These are phyloP conservation scores for Penicillium sp. DNA, from an alignment of 2,329 filamentous ascomycete species.

Conservation along the genomic window DNA sequence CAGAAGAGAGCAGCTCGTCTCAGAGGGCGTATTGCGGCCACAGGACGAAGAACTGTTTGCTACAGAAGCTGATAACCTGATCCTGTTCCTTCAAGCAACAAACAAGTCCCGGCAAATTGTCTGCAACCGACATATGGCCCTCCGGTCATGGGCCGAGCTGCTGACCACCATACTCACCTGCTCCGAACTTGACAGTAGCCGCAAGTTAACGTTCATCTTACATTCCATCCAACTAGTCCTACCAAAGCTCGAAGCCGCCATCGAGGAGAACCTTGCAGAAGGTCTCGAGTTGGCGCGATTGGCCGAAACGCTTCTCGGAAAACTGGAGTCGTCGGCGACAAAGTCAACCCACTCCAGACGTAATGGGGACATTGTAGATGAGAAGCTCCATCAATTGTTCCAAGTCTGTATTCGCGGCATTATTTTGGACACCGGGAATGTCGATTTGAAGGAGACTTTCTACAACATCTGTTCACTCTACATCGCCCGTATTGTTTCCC, in stretches of 20 bases:
- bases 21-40: conserved; percentile 50
- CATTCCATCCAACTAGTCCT: conserved; percentile 86
- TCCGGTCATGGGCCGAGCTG: conserved; percentile 84
- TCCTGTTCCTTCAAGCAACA: conserved; percentile 44
- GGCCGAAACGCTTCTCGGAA: conserved; percentile 66
- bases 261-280: conserved; percentile 70
- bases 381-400: conserved; percentile 90
- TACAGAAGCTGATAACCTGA: conserved; percentile 44
- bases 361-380: conserved; percentile 75
- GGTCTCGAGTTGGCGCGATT: conserved; percentile 78
- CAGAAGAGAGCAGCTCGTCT: conserved; percentile 45
- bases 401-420: conserved; percentile 82
- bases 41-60: conserved; percentile 49
- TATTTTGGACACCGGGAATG: conserved; percentile 71
- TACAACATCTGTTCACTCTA: conserved; percentile 93
- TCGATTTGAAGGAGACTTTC: conserved; percentile 78
- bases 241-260: conserved; percentile 81
- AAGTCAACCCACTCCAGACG: conserved; percentile 48
- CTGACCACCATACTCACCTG: conserved; percentile 81
- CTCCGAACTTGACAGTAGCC: conserved; percentile 76
- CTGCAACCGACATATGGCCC: conserved; percentile 64
- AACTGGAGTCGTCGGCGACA: conserved; percentile 43
- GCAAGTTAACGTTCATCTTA: conserved; percentile 77
- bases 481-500: conserved; percentile 66
- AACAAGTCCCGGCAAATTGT: conserved; percentile 46